Percentiles rank a stretch among this genome's conserved stretches.
phyloP scores from a whole-genome alignment of 2,329 filamentous ascomycete genomes.

The Nothophaeocryptopus gaeumannii region DNA sequence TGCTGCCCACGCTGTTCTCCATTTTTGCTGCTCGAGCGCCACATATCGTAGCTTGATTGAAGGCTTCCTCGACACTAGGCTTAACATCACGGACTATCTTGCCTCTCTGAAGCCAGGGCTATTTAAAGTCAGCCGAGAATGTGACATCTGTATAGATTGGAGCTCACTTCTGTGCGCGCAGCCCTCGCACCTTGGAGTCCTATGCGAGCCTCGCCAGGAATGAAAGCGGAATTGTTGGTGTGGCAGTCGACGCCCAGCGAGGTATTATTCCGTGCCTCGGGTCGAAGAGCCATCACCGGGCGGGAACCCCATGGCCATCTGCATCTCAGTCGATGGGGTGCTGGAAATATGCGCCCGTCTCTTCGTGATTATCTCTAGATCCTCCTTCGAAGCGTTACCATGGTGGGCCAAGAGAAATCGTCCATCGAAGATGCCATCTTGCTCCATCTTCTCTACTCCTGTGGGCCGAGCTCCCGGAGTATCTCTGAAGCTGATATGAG shows the following conservation, averaged over 20 bases:
- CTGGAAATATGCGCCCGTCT: slow-evolving; percentile 40
- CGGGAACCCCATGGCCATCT: slow-evolving; percentile 47
- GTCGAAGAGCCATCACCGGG: slow-evolving; percentile 38
- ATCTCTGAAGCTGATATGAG: slow-evolving; percentile 33
- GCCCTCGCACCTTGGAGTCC: too few species aligned
- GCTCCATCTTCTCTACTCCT: slow-evolving; percentile 29
- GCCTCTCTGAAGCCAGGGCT: too few species aligned
- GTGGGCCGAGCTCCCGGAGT: slow-evolving; percentile 11
- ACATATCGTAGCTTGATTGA: too few species aligned
- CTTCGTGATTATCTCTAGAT: slow-evolving; percentile 34
- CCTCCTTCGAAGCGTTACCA: slow-evolving; percentile 36
- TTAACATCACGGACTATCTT: too few species aligned
- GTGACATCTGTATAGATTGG: too few species aligned
- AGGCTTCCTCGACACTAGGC: too few species aligned
- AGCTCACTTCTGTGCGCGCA: too few species aligned
- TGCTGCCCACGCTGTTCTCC: too few species aligned
- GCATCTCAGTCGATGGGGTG: slow-evolving; percentile 52
- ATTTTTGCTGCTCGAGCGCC: too few species aligned
- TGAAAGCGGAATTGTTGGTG: slow-evolving; percentile 28
- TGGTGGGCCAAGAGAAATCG: slow-evolving; percentile 46
- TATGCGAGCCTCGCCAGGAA: too few species aligned
- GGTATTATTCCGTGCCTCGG: too few species aligned
- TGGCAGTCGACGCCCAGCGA: slow-evolving; percentile 40
- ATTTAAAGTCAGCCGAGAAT: too few species aligned
- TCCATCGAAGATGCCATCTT: slow-evolving; percentile 42